A percentile compares a stretch with the other conserved stretches of the same genome.
phyloP scores from a whole-genome alignment of 768 basidiomycete genomes.

The Termitomyces sp. region DNA sequence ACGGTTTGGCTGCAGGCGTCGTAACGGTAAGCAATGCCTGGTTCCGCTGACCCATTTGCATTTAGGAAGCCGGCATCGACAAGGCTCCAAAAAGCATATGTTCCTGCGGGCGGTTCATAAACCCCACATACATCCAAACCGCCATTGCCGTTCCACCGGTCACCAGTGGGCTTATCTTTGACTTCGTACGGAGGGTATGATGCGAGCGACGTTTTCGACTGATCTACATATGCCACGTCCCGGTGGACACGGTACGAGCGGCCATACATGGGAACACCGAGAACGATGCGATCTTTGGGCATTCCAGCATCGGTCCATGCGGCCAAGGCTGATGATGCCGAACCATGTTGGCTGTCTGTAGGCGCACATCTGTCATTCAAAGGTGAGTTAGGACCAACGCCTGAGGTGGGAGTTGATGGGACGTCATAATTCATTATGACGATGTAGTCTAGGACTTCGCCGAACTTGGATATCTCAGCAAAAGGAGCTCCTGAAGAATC shows the following conservation, averaged over 20 bases:
- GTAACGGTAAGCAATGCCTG: constrained; percentile 45
- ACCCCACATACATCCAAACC: constrained; percentile 57
- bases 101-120: constrained; percentile 42
- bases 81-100: constrained; percentile 61
- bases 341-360: constrained; percentile 54
- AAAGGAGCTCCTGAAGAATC: constrained; percentile 51
- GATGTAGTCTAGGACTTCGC: constrained; percentile 69
- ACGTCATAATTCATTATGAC: constrained; percentile 70
- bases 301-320: constrained; percentile 79
- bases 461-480: constrained; percentile 60
- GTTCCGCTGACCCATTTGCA: constrained; percentile 29
- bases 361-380: constrained; percentile 72
- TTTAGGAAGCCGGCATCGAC: constrained; percentile 50
- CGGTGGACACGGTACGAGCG: constrained; percentile 56
- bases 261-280: constrained; percentile 83
- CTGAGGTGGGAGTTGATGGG: constrained; percentile 43
- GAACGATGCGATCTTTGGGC: constrained; percentile 62
- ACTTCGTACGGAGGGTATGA: constrained; percentile 49
- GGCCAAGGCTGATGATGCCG: constrained; percentile 66
- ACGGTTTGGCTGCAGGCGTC: constrained; percentile 76
- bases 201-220: constrained; percentile 27
- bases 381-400: constrained; percentile 80
- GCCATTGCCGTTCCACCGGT: constrained; percentile 47
- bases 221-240: constrained; percentile 27
- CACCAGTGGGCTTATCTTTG: constrained; percentile 39